These are phyloP conservation scores for Rhizoclosmatium sp. DNA, from an alignment of 192 early-diverging fungal genomes.

Conservation along the genomic window DNA sequence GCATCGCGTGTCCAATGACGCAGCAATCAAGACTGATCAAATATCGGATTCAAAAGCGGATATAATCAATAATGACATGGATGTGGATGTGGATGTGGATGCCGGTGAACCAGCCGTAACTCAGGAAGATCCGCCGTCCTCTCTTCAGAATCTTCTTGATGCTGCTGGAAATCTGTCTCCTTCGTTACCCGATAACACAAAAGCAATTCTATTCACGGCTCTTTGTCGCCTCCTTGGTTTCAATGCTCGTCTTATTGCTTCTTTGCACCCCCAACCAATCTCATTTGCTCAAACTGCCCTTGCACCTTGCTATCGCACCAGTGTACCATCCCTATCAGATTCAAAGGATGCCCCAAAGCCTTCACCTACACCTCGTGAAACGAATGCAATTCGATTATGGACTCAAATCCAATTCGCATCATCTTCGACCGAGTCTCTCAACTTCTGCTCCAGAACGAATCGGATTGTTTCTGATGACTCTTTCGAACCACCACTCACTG, in stretches of 20 bases:
- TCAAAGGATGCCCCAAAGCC: not conserved
- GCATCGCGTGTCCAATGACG: not conserved
- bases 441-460: constrained; percentile 64
- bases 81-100: no score
- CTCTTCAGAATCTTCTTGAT: not conserved
- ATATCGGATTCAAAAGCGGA: no score
- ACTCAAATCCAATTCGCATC: constrained; percentile 41
- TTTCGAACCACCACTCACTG: constrained; percentile 62
- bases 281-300: constrained; percentile 51
- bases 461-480: constrained; percentile 58
- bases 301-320: not conserved
- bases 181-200: constrained; percentile 42
- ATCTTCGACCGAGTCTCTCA: constrained; percentile 26
- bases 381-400: constrained; percentile 48
- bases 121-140: not conserved
- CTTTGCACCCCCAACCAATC: constrained; percentile 71
- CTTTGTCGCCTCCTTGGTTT: constrained; percentile 56
- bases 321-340: not conserved
- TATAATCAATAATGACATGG: no score
- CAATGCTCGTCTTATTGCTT: constrained; percentile 67
- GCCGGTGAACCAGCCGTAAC: no score
- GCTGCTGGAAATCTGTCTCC: constrained; percentile 27
- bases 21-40: not conserved
- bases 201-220: constrained; percentile 60
- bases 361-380: constrained; percentile 31